These are phyloP conservation scores for Capsicum chinense DNA, from an alignment of 257 asterid species.

Conservation along the genomic window DNA sequence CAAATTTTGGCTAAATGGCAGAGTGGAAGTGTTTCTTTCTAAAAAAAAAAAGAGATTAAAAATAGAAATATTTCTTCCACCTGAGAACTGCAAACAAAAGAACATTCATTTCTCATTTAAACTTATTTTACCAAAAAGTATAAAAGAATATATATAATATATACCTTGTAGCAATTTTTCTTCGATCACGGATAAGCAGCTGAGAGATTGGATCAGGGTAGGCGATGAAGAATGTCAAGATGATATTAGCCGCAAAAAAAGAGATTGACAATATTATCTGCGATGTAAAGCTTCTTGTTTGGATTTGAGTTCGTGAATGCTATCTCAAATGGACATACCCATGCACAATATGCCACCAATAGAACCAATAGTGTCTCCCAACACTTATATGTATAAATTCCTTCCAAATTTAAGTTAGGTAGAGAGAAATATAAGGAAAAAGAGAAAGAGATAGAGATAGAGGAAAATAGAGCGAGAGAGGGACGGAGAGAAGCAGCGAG, in stretches of 20 bases:
- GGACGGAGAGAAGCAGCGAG: no score
- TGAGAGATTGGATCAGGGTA: constrained; percentile 76
- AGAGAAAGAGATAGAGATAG: no score
- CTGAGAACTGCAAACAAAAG: background rate
- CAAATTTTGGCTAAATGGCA: background rate
- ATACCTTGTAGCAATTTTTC: constrained; percentile 70
- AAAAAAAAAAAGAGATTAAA: background rate
- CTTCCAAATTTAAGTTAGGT: no score
- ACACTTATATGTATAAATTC: constrained; percentile 51
- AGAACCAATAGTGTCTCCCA: constrained; percentile 88
- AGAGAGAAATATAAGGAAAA: no score
- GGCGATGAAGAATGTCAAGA: constrained; percentile 81
- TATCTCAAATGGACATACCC: constrained; percentile 85
- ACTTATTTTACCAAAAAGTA: background rate
- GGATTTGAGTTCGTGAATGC: constrained; percentile 59
- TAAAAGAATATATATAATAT: background rate
- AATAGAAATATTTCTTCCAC: background rate
- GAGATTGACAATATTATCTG: constrained; percentile 63
- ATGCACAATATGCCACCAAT: constrained; percentile 75
- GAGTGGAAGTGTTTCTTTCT: background rate
- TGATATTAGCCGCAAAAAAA: constrained; percentile 74
- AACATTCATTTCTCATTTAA: background rate
- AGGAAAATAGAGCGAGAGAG: no score
- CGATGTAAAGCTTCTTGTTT: constrained; percentile 45
- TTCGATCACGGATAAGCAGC: constrained; percentile 55